Conservation (phyloP, 768 basidiomycete genomes). For the Mycena galericulata region DNA sequence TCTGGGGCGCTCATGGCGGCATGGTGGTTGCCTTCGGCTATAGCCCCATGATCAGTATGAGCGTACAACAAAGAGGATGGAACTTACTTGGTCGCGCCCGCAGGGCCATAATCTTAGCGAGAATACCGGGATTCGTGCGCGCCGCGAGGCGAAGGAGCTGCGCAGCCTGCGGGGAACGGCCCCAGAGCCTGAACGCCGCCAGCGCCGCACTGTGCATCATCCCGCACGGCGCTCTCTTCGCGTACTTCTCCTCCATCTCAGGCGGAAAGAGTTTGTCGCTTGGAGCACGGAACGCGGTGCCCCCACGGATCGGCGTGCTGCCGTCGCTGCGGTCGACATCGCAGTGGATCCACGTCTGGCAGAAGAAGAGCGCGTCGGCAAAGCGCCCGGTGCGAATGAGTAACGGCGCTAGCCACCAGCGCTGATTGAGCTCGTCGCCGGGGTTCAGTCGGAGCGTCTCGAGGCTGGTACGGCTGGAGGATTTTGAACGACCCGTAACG, state of each 20-base stretch:
- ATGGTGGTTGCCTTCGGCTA: not conserved
- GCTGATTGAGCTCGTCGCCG: constrained; percentile 11
- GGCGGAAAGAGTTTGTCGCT: not conserved
- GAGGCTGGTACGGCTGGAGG: constrained; percentile 11
- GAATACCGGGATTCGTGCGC: constrained; percentile 40
- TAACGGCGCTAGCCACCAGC: constrained; percentile 14
- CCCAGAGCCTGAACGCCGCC: constrained; percentile 47
- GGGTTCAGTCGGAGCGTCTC: constrained; percentile 25
- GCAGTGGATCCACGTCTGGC: constrained; percentile 18
- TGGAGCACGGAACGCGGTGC: constrained; percentile 23
- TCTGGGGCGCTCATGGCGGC: constrained; percentile 40
- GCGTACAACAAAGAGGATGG: not conserved
- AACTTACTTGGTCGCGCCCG: constrained; percentile 41
- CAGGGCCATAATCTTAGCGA: constrained; percentile 45
- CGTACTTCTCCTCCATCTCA: constrained; percentile 32
- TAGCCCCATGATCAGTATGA: not conserved
- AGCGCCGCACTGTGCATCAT: constrained; percentile 44
- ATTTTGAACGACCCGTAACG: not conserved
- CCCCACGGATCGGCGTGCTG: constrained; percentile 15
- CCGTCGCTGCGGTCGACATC: not conserved
- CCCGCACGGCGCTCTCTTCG: constrained; percentile 4
- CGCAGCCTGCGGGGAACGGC: constrained; percentile 37
- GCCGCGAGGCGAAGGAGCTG: constrained; percentile 46
- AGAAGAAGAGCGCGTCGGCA: constrained; percentile 33
- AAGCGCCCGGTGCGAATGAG: constrained; percentile 25